Percentiles rank a stretch among this genome's conserved stretches.
Evolutionary conservation across 306 rosid genomes (phyloP).

Genomic region (Glycine soja): DNA sequence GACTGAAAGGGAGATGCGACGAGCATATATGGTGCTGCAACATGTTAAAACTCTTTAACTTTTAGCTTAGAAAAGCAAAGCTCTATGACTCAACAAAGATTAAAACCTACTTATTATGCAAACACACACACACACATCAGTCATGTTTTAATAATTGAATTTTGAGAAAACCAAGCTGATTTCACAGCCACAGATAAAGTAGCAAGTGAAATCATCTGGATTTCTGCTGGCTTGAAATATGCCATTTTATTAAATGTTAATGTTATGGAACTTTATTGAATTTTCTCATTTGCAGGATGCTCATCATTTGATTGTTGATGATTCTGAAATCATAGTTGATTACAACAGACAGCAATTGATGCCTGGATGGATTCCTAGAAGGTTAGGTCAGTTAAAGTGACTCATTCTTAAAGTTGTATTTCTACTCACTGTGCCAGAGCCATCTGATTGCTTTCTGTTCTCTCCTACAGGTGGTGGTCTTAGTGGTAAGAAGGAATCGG

Average conservation of each 20-base stretch:
- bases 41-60: slow-evolving; percentile 18
- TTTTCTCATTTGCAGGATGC: slow-evolving; percentile 72
- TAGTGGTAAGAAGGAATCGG: slow-evolving; percentile 95
- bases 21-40: slow-evolving; percentile 71
- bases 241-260: slow-evolving; percentile 1
- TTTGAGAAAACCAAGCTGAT: slow-evolving; percentile 3
- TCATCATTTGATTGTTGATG: slow-evolving; percentile 80
- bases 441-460: slow-evolving; percentile 29
- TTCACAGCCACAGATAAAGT: background rate
- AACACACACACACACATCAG: background rate
- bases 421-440: background rate
- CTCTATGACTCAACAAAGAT: background rate
- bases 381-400: slow-evolving; percentile 75
- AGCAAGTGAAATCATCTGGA: slow-evolving; percentile 21
- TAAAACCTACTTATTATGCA: background rate
- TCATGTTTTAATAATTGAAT: background rate
- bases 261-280: slow-evolving; percentile 10
- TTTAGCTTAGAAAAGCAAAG: background rate
- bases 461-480: slow-evolving; percentile 83
- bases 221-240: slow-evolving; percentile 19
- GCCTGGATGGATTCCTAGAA: slow-evolving; percentile 98
- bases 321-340: slow-evolving; percentile 82
- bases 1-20: slow-evolving; percentile 82
- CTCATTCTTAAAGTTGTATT: slow-evolving; percentile 35
- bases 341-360: slow-evolving; percentile 84